phyloP scores from a whole-genome alignment of 768 basidiomycete species.

The Panellus pusillus region DNA sequence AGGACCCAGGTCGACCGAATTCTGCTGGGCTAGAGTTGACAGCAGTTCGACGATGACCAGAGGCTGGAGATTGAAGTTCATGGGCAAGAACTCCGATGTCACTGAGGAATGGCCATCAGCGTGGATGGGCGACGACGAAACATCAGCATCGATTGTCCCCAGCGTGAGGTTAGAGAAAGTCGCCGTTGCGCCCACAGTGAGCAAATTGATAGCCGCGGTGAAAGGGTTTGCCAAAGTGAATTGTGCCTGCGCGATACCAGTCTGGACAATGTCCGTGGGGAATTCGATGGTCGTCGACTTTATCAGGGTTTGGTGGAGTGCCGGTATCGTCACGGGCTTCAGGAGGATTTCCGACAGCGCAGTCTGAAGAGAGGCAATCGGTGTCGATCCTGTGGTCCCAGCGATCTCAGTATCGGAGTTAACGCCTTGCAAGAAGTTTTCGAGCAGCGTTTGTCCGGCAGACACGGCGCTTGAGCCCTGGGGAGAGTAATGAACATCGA shows the following conservation, averaged over 20 bases:
- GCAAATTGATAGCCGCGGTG: conserved; percentile 67
- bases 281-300: conserved; percentile 55
- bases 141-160: conserved; percentile 59
- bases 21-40: conserved; percentile 47
- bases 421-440: conserved; percentile 69
- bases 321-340: conserved; percentile 63
- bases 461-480: conserved; percentile 47
- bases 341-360: conserved; percentile 63
- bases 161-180: conserved; percentile 55
- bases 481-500: conserved; percentile 63
- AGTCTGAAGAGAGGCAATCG: conserved; percentile 57
- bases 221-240: conserved; percentile 69
- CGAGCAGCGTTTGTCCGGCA: conserved; percentile 56
- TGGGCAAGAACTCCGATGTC: conserved; percentile 55
- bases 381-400: conserved; percentile 56
- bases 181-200: conserved; percentile 53
- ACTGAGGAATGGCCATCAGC: conserved; percentile 58
- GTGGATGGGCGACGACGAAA: conserved; percentile 56
- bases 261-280: conserved; percentile 60
- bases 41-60: conserved; percentile 60
- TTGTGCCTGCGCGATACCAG: conserved; percentile 55
- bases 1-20: conserved; percentile 62
- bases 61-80: conserved; percentile 66
- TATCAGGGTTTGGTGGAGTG: conserved; percentile 63
- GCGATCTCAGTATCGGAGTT: conserved; percentile 54